Conservation (phyloP, 2,329 filamentous ascomycete genomes). For the Aureobasidium zeae region DNA sequence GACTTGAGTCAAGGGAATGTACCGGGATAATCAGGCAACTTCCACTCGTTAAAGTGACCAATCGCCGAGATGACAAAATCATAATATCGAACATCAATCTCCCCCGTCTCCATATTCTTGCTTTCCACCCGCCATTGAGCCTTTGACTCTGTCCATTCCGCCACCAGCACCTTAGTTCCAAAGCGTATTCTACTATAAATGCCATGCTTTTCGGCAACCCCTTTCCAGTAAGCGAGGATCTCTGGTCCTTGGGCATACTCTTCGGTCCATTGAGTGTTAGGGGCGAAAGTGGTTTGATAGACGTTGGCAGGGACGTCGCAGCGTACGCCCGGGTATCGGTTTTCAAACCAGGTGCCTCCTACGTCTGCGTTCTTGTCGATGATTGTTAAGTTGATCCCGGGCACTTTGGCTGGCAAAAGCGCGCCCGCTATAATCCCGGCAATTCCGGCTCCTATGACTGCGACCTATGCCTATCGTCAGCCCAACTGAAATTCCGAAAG, state of each 20-base stretch:
- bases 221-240: constrained; percentile 59
- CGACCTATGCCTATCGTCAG: constrained; percentile 33
- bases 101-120: constrained; percentile 21
- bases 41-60: constrained; percentile 58
- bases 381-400: constrained; percentile 55
- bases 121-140: constrained; percentile 49
- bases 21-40: constrained; percentile 52
- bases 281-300: constrained; percentile 59
- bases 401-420: constrained; percentile 59
- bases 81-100: constrained; percentile 39
- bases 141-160: constrained; percentile 45
- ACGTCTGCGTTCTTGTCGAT: constrained; percentile 61
- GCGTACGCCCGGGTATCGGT: constrained; percentile 53
- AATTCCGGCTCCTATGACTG: constrained; percentile 56
- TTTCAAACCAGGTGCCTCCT: constrained; percentile 43
- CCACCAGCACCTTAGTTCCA: constrained; percentile 44
- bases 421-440: constrained; percentile 56
- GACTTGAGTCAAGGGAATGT: no score
- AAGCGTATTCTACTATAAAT: constrained; percentile 52
- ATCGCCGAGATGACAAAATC: constrained; percentile 56
- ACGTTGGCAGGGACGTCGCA: constrained; percentile 63
- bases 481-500: not conserved
- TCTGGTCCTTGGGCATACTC: constrained; percentile 58
- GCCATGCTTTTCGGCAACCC: constrained; percentile 52
- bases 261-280: constrained; percentile 60